Evolutionary conservation across 352 stramenopile genomes (phyloP).

Genomic region (Phytophthora multivora): DNA sequence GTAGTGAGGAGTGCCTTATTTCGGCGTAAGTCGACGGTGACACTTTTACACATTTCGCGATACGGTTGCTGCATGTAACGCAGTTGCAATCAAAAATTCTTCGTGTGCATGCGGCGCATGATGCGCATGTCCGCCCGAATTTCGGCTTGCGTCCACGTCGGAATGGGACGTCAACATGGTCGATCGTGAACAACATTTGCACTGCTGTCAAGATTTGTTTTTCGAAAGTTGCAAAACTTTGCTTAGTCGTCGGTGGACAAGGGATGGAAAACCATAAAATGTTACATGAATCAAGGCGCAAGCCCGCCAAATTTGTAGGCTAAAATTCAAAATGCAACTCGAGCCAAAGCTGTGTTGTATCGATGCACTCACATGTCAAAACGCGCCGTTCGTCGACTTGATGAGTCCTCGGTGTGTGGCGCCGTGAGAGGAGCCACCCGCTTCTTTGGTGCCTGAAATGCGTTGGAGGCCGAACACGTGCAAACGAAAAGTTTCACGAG

Average conservation of each 20-base stretch:
- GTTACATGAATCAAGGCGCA: not conserved
- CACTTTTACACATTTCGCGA: too few species aligned
- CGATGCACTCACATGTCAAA: too few species aligned
- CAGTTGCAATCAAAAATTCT: too few species aligned
- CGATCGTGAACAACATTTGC: not conserved
- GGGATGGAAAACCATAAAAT: not conserved
- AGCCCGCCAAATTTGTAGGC: too few species aligned
- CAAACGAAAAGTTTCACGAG: constrained; percentile 6
- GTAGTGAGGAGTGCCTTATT: too few species aligned
- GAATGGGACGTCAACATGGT: not conserved
- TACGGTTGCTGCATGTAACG: too few species aligned
- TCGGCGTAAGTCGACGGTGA: too few species aligned
- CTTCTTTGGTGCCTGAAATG: not conserved
- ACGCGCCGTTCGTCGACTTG: not conserved
- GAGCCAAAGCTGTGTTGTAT: too few species aligned
- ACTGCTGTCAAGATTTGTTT: not conserved
- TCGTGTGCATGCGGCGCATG: too few species aligned
- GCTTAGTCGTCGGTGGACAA: not conserved
- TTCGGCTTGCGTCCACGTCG: not conserved
- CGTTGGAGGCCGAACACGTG: not conserved
- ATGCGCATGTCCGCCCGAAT: too few species aligned
- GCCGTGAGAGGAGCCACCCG: constrained; percentile 2
- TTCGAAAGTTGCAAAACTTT: constrained; percentile 3
- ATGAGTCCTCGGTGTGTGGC: not conserved
- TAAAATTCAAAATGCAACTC: too few species aligned